Percentiles rank a stretch among this genome's conserved stretches.
phyloP scores from a whole-genome alignment of 495 filamentous ascomycete species.

The Schizothecium vesticola region DNA sequence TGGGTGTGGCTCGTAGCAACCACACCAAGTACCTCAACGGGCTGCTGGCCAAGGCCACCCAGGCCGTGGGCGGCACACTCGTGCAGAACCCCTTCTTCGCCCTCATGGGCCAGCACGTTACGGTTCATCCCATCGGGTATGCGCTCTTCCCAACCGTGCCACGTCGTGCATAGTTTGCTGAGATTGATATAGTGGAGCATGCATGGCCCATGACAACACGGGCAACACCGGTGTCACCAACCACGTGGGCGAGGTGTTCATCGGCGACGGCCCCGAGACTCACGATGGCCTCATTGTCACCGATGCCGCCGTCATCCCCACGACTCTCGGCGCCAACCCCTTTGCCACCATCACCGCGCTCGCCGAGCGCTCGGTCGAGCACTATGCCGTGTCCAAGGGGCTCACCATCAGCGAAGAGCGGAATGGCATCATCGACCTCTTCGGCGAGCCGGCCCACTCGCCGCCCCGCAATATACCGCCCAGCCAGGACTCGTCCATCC shows the following conservation, averaged over 20 bases:
- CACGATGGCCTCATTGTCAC: slow-evolving; percentile 56
- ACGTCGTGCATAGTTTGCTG: slow-evolving; percentile 11
- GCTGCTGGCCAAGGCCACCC: slow-evolving; percentile 48
- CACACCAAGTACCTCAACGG: slow-evolving; percentile 50
- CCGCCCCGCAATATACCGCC: slow-evolving; percentile 13
- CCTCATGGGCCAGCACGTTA: slow-evolving; percentile 51
- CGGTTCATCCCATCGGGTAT: slow-evolving; percentile 63
- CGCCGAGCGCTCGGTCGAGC: slow-evolving; percentile 56
- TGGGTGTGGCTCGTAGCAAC: slow-evolving; percentile 49
- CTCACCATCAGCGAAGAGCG: slow-evolving; percentile 45
- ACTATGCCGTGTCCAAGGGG: slow-evolving; percentile 34
- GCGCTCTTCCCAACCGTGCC: slow-evolving; percentile 1
- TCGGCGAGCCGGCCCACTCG: slow-evolving; percentile 35
- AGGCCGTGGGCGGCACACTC: slow-evolving; percentile 53
- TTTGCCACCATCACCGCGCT: slow-evolving; percentile 65
- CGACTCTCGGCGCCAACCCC: slow-evolving; percentile 61
- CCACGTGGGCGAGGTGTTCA: slow-evolving; percentile 56
- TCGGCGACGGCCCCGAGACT: slow-evolving; percentile 44
- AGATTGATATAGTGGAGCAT: slow-evolving; percentile 44
- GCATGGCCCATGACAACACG: slow-evolving; percentile 55
- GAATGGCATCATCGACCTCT: slow-evolving; percentile 48
- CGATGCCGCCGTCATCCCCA: slow-evolving; percentile 59
- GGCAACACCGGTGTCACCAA: slow-evolving; percentile 57
- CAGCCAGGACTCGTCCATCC: background rate
- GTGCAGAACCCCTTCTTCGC: slow-evolving; percentile 53